These are phyloP conservation scores for Pluteus cervinus DNA, from an alignment of 768 basidiomycete genomes.

Conservation along the genomic window DNA sequence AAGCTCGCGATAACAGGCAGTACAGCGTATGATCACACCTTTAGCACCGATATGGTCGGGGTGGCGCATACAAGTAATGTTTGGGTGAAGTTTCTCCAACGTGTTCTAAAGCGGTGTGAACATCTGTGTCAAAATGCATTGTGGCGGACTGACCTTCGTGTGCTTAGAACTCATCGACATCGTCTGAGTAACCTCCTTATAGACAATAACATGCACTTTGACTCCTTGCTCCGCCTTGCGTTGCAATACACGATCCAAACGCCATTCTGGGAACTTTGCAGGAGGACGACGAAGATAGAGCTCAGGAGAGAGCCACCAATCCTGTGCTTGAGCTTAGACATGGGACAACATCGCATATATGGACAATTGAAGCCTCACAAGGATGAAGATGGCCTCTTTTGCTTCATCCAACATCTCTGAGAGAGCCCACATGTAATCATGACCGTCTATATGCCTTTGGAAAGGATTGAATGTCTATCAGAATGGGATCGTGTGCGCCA, in stretches of 20 bases:
- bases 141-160: slow-evolving; percentile 49
- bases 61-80: slow-evolving; percentile 85
- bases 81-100: slow-evolving; percentile 79
- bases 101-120: slow-evolving; percentile 38
- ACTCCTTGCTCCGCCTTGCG: slow-evolving; percentile 92
- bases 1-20: not conserved
- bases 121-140: not conserved
- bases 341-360: not conserved
- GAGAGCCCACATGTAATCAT: slow-evolving; percentile 95
- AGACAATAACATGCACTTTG: slow-evolving; percentile 85
- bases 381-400: slow-evolving; percentile 81
- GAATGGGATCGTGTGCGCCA: not conserved
- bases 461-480: slow-evolving; percentile 11
- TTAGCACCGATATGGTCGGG: slow-evolving; percentile 86
- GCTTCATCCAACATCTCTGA: slow-evolving; percentile 85
- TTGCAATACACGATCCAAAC: slow-evolving; percentile 79
- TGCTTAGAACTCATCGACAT: slow-evolving; percentile 87
- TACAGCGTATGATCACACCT: slow-evolving; percentile 19
- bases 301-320: slow-evolving; percentile 96
- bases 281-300: slow-evolving; percentile 92
- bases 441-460: slow-evolving; percentile 85
- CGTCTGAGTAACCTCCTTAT: slow-evolving; percentile 93
- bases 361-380: slow-evolving; percentile 36
- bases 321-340: slow-evolving; percentile 29
- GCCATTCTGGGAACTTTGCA: slow-evolving; percentile 78